Evolutionary conservation across 148 eudicot genomes (phyloP), one percentile per base, ranked within the genome.

Genomic region (Fallopia convolvulus): DNA sequence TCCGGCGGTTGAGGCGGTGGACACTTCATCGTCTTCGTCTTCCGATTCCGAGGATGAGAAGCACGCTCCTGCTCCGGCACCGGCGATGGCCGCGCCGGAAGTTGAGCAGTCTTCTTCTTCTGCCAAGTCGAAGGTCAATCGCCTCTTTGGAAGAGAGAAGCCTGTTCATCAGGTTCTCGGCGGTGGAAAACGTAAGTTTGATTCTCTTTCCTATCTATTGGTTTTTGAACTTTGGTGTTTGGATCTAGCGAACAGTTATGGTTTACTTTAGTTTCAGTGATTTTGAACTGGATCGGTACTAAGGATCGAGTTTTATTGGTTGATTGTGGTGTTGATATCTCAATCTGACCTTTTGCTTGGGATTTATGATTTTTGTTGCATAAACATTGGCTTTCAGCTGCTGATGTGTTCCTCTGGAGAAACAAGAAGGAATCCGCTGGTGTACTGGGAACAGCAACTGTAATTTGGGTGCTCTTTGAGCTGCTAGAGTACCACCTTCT

Each of bases 331-430:
- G 20, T 53, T 53, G 2, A 53, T 0, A 18, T 53, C 60, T 18
- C 60, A 53, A 53, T 21, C 60, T 53, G 60, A 17, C 0, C 20
- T 26, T 26, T 26, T 26, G 30, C 30, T 65, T 32, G 8, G 20
- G 46, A 1, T 63, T 63, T 58, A 1, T 30, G 55, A 2, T 44
- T 12, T 72, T 20, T 20, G 3, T 71, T 30, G n/a, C 76, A 71
- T 1, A 7, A 12, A 32, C 63, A 3, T 66, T 75, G 23, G 6
- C 40, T 48, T 23, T 36, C 92, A 95, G 99, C 97, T 81, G 99
- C 99, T 80, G 97, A 92, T 83, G 77, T 95, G 79, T 81, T 91
- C 81, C 78, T 95, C 10, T 95, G 97, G 99, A 92, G 97, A 83
- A 85, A 95, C 93, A 92, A 90, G 90, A 92, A 91, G 80, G 65